A percentile compares a stretch with the other conserved stretches of the same genome.
Conservation (phyloP, 306 rosid species). For the Trichosanthes cucumerina region DNA sequence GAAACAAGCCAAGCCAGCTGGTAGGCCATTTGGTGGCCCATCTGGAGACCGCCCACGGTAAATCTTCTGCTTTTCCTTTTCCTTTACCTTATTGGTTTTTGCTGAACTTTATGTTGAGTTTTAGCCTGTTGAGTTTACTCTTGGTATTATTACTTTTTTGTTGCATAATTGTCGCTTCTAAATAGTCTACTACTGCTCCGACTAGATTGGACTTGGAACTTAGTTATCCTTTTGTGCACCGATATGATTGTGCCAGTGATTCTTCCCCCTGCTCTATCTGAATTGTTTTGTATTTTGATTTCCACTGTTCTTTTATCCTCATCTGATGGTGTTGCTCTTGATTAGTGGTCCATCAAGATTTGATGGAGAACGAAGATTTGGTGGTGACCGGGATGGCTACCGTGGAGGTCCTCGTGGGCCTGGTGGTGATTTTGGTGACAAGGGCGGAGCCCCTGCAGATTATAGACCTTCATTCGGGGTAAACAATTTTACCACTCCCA, state of each 20-base stretch:
- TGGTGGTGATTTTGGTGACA: conserved; percentile 39
- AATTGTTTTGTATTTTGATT: background rate
- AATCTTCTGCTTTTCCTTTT: too few relatives aligned
- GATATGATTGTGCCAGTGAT: background rate
- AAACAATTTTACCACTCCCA: background rate
- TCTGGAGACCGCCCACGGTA: conserved; percentile 83
- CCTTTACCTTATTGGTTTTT: background rate
- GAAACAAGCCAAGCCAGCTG: conserved; percentile 63
- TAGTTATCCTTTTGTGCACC: background rate
- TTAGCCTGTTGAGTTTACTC: background rate
- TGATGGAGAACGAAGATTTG: conserved; percentile 39
- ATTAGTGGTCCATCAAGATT: conserved; percentile 38
- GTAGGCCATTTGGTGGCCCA: conserved; percentile 66
- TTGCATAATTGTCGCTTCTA: background rate
- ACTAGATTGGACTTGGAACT: background rate
- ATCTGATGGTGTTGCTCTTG: background rate
- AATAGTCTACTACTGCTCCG: background rate
- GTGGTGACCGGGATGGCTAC: conserved; percentile 42
- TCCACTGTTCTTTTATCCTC: background rate
- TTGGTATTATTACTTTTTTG: background rate
- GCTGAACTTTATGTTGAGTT: background rate
- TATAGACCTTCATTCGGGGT: conserved; percentile 43
- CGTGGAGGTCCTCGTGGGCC: conserved; percentile 42
- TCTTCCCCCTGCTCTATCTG: background rate
- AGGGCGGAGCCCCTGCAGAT: conserved; percentile 45